phyloP scores from a whole-genome alignment of 352 stramenopile species.

The Lagenidium sp. region DNA sequence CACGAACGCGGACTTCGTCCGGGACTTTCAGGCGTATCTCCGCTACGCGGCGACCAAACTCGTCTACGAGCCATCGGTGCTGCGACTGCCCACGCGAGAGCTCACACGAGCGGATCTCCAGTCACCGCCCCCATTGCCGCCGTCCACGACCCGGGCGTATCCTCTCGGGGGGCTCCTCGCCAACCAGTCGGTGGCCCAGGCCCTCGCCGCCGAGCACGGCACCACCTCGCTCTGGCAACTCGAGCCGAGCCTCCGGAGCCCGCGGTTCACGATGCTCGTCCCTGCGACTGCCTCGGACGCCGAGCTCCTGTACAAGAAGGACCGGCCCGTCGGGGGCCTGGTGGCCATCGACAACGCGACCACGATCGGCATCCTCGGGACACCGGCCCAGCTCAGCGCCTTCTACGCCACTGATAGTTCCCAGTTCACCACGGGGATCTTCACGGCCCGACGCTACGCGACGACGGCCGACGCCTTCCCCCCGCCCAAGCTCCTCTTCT shows the following conservation, averaged over 20 bases:
- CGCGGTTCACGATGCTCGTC: slow-evolving; percentile 14
- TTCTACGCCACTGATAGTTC: slow-evolving; percentile 36
- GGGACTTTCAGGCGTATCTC: slow-evolving; percentile 40
- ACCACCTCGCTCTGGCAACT: slow-evolving; percentile 9
- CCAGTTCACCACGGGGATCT: slow-evolving; percentile 41
- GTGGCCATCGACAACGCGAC: slow-evolving; percentile 24
- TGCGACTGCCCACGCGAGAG: slow-evolving; percentile 9
- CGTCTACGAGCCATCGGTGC: slow-evolving; percentile 29
- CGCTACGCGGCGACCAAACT: slow-evolving; percentile 46
- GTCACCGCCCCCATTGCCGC: neutral
- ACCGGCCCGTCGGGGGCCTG: slow-evolving; percentile 28
- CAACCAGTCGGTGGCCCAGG: slow-evolving; percentile 10
- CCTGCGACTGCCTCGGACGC: slow-evolving; percentile 12
- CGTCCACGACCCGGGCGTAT: neutral
- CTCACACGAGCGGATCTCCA: slow-evolving; percentile 2
- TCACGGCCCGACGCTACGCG: slow-evolving; percentile 11
- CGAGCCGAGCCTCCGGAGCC: neutral
- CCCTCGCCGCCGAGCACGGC: slow-evolving; percentile 1
- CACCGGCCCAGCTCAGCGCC: slow-evolving; percentile 14
- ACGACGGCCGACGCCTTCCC: slow-evolving; percentile 16
- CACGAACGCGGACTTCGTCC: slow-evolving; percentile 13
- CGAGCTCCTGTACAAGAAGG: slow-evolving; percentile 21
- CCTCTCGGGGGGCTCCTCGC: slow-evolving; percentile 13
- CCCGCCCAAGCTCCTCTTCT: slow-evolving; percentile 35
- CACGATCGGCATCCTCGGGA: slow-evolving; percentile 18